Base-by-base conservation (phyloP, 129 eudicot species). In the Tagetes patula region DNA sequence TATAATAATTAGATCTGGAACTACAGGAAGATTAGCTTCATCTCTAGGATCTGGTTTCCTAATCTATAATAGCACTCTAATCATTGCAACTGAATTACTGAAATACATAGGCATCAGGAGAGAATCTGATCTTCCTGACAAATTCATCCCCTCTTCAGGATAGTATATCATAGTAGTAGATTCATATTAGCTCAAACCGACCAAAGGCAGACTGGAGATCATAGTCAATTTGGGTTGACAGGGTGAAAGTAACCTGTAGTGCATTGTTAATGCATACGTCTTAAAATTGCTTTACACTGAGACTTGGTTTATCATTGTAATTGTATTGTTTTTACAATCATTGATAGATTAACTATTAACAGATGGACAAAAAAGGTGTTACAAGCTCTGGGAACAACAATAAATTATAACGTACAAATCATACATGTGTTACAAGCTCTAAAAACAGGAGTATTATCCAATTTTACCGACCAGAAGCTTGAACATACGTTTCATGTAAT, bases 1-100 rank as follows among this genome's bases (percentile, higher is more conserved):
- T 9, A 58, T 6, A 9, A 58, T 58, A 31, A 9, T 58, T 58
- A 58, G n/a, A 32, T 38, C 6, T 58, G 6, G 64, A 58, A 58
- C 64, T 31, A 32, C 39, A 58, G n/a, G 63, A 12, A 74, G 54
- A 38, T 6, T 53, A 70, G n/a, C 62, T 37, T 47, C 61, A 40
- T 42, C 43, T 30, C 5, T 33, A 11, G 8, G 27, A 60, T 60
- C 68, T 60, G 13, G 8, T 59, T 60, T 60, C 3, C 36, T 32
- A 32, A 54, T 59, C 34, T 72, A 58, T 33, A 58, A 43, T 55
- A 70, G 55, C 38, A 70, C 61, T 53, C 8, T 70, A 53, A 11
- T 31, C 52, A 47, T 61, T 42, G 7, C 27, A 20, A 20, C 27
- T 20, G 27, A 20, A 20, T 34, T 5, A 34, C 41, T 43, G 34